These are phyloP conservation scores for Coemansia sp. DNA, from an alignment of 192 early-diverging fungal species.

Conservation along the genomic window DNA sequence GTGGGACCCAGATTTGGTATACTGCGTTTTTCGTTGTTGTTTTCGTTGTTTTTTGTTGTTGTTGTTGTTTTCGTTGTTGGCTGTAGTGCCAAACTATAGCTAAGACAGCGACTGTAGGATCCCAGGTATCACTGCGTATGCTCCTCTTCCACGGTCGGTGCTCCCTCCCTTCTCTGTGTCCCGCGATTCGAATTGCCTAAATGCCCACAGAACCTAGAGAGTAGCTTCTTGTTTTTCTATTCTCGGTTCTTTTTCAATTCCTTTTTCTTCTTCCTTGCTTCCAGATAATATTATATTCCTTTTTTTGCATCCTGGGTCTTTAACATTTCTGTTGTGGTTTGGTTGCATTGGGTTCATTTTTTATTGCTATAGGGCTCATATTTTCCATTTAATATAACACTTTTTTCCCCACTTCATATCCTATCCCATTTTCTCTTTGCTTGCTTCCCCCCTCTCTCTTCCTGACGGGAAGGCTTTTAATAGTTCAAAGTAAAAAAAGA, in stretches of 20 bases:
- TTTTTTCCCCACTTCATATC: neutral
- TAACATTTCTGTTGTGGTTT: no score
- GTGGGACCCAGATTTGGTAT: neutral
- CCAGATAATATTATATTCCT: neutral
- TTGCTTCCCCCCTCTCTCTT: neutral
- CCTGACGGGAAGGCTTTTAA: neutral
- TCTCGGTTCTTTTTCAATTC: neutral
- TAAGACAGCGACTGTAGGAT: neutral
- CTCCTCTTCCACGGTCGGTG: no score
- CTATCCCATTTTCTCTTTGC: neutral
- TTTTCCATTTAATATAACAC: neutral
- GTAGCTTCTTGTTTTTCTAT: neutral
- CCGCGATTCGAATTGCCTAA: neutral
- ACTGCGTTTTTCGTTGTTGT: constrained; percentile 9
- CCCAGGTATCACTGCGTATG: neutral
- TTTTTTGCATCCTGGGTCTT: neutral
- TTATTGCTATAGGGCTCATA: no score
- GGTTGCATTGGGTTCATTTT: no score
- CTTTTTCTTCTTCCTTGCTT: neutral
- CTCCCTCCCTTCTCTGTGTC: neutral
- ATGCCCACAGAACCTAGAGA: neutral
- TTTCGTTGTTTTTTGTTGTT: constrained; percentile 2
- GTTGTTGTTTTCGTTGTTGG: neutral
- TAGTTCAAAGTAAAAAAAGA: neutral
- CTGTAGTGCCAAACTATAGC: neutral